phyloP scores from a whole-genome alignment of 441 rosid species.

The Pelargonium citronellum region DNA sequence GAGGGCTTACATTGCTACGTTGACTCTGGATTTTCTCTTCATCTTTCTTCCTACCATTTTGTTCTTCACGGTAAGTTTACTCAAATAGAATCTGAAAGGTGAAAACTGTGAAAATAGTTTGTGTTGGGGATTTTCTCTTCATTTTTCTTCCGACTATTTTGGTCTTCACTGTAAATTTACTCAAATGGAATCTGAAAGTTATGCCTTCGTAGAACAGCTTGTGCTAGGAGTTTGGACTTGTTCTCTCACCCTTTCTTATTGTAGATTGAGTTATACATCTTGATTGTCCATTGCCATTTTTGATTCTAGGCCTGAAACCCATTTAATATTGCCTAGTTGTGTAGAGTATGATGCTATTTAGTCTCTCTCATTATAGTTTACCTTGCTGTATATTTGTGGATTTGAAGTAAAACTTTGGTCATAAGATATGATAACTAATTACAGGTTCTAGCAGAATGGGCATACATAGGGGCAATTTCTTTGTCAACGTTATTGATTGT shows the following conservation, averaged over 20 bases:
- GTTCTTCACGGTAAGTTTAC: conserved; percentile 61
- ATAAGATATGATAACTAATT: background rate
- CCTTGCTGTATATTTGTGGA: background rate
- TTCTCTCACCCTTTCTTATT: background rate
- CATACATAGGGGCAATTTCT: conserved; percentile 33
- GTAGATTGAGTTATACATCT: background rate
- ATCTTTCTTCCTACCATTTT: conserved; percentile 55
- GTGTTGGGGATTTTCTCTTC: conserved; percentile 45
- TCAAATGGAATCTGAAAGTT: background rate
- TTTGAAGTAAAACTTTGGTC: conserved; percentile 1
- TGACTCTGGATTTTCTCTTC: conserved; percentile 54
- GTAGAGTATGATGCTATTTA: background rate
- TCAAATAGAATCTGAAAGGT: background rate
- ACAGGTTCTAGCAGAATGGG: conserved; percentile 76
- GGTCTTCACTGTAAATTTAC: conserved; percentile 59
- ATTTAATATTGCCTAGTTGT: background rate
- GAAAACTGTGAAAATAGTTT: background rate
- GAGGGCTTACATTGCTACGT: conserved; percentile 34
- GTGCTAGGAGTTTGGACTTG: background rate
- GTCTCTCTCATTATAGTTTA: background rate
- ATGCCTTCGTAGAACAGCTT: background rate
- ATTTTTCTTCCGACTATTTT: conserved; percentile 55
- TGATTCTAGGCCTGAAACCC: background rate
- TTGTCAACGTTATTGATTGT: conserved; percentile 31
- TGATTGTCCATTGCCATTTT: background rate